phyloP scores from a whole-genome alignment of 2,329 filamentous ascomycete species.

The Chaetomium sp. region DNA sequence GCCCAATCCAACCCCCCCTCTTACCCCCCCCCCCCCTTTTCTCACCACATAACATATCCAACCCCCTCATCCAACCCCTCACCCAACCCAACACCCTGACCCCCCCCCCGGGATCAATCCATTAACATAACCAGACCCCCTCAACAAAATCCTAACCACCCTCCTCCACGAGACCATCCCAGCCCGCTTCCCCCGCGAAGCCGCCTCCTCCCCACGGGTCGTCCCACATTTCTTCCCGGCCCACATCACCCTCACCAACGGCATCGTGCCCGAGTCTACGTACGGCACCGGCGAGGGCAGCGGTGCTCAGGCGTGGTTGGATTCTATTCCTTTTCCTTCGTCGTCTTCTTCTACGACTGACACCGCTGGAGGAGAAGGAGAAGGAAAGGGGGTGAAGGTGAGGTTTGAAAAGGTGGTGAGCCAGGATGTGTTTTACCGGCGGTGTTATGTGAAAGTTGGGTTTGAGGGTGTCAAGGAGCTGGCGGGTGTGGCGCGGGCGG shows the following conservation, averaged over 20 bases:
- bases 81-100: neutral
- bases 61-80: neutral
- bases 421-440: slow-evolving; percentile 27
- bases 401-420: slow-evolving; percentile 21
- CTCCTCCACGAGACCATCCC: slow-evolving; percentile 22
- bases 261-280: slow-evolving; percentile 18
- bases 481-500: slow-evolving; percentile 24
- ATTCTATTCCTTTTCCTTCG: slow-evolving; percentile 21
- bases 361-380: neutral
- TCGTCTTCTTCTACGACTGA: neutral
- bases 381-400: slow-evolving; percentile 11
- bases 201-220: slow-evolving; percentile 13
- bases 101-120: neutral
- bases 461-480: slow-evolving; percentile 21
- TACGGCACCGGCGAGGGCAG: slow-evolving; percentile 14
- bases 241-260: slow-evolving; percentile 29
- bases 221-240: slow-evolving; percentile 23
- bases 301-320: slow-evolving; percentile 27
- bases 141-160: slow-evolving; percentile 20
- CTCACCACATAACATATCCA: neutral
- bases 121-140: neutral
- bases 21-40: neutral
- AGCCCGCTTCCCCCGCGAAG: slow-evolving; percentile 21
- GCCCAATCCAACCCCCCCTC: neutral
- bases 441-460: slow-evolving; percentile 26